Conservation (phyloP, 108 stramenopile species). For the Cyclotella sp. region DNA sequence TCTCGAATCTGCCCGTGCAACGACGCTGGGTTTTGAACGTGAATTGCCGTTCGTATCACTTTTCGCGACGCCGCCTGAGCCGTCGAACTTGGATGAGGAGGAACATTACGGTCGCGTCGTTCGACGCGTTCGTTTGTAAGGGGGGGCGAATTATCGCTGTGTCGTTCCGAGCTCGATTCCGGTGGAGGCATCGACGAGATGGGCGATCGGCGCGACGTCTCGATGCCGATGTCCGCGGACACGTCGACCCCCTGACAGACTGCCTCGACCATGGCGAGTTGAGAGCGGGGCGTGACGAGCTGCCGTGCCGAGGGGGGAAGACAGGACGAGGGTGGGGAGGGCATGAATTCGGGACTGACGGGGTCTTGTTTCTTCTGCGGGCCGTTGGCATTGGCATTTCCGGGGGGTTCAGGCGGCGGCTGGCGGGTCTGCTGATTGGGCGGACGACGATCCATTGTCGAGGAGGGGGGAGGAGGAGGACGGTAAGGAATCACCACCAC, state of each 20-base stretch:
- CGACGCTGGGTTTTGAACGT: no score
- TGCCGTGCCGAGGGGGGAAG: slow-evolving; percentile 14
- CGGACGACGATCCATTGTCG: neutral
- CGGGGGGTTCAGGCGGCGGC: neutral
- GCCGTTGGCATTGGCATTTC: neutral
- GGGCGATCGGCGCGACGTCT: neutral
- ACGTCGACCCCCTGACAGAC: neutral
- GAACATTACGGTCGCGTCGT: no score
- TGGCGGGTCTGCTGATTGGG: neutral
- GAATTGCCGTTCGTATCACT: no score
- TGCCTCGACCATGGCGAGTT: slow-evolving; percentile 20
- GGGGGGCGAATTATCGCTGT: no score
- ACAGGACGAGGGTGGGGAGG: neutral
- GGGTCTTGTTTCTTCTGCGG: neutral
- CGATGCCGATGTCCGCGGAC: neutral
- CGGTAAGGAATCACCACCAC: slow-evolving; percentile 44
- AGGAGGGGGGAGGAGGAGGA: slow-evolving; percentile 23
- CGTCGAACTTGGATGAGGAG: no score
- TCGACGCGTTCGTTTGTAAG: no score
- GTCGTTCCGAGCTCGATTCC: neutral
- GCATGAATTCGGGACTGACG: neutral
- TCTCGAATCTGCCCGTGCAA: no score
- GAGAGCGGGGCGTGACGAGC: slow-evolving; percentile 7
- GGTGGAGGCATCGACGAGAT: neutral
- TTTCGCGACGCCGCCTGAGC: no score